These are phyloP conservation scores for Azolla pinnata DNA, from an alignment of 75 land plant species.

Conservation along the genomic window DNA sequence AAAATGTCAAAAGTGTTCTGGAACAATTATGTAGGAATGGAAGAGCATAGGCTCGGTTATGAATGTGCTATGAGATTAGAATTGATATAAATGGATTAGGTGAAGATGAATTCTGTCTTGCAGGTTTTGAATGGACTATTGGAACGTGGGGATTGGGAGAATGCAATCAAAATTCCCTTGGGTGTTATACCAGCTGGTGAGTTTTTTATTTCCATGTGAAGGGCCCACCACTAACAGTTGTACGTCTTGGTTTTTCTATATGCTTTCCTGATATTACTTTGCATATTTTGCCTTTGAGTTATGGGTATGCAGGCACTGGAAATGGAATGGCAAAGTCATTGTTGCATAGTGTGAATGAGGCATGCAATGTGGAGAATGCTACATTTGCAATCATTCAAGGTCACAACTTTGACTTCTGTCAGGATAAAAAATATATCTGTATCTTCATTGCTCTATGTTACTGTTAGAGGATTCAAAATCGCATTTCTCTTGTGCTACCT, in stretches of 20 bases:
- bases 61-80: too few species aligned
- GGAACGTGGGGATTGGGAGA: conserved; percentile 69
- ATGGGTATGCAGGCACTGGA: conserved; percentile 52
- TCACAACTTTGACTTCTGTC: conserved; percentile 9
- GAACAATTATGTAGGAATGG: too few species aligned
- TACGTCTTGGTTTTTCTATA: not conserved
- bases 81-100: too few species aligned
- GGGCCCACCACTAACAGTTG: too few species aligned
- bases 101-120: too few species aligned
- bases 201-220: not conserved
- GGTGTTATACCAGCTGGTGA: conserved; percentile 89
- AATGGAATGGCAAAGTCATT: conserved; percentile 94
- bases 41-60: too few species aligned
- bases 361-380: conserved; percentile 56
- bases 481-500: too few species aligned
- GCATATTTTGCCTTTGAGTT: not conserved
- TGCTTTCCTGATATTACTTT: not conserved
- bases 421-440: too few species aligned
- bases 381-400: conserved; percentile 73
- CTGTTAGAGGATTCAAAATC: too few species aligned
- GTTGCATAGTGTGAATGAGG: conserved; percentile 55
- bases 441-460: too few species aligned
- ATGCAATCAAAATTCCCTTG: conserved; percentile 74
- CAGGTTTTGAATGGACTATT: conserved; percentile 93
- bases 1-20: too few species aligned